Evolutionary conservation across 1,284 basidiomycete genomes (phyloP).

Genomic region (Mycosarcoma mackinlayi): DNA sequence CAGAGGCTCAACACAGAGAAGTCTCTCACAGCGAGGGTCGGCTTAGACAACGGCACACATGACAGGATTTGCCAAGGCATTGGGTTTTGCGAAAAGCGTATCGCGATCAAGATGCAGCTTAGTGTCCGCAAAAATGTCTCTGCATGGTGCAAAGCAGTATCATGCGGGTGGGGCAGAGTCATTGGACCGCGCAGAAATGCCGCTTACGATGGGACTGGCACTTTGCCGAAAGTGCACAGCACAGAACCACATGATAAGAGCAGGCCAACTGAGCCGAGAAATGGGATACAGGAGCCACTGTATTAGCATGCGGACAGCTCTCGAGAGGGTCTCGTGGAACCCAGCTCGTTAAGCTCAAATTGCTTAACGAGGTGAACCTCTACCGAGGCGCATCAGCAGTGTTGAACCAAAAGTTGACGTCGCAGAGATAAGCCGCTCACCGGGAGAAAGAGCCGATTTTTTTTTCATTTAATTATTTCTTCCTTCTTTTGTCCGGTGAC

Average conservation of each 20-base stretch:
- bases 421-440: constrained; percentile 11
- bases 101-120: too few relatives aligned
- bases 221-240: neutral
- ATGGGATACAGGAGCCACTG: too few relatives aligned
- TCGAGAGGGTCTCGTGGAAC: neutral
- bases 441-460: neutral
- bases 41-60: too few relatives aligned
- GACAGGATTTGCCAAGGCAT: too few relatives aligned
- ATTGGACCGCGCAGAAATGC: too few relatives aligned
- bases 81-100: too few relatives aligned
- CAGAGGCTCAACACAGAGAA: too few relatives aligned
- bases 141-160: too few relatives aligned
- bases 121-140: too few relatives aligned
- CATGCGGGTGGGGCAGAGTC: too few relatives aligned
- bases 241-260: neutral
- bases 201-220: neutral
- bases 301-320: neutral
- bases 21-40: too few relatives aligned
- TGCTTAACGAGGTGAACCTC: constrained; percentile 9
- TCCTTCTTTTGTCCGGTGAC: neutral
- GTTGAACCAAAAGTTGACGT: too few relatives aligned
- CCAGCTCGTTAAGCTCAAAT: neutral
- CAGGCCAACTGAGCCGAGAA: neutral
- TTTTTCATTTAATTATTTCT: neutral
- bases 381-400: neutral